phyloP scores from a whole-genome alignment of 176 grass and related monocot genomes.

The Bolboschoenus planiculmis region DNA sequence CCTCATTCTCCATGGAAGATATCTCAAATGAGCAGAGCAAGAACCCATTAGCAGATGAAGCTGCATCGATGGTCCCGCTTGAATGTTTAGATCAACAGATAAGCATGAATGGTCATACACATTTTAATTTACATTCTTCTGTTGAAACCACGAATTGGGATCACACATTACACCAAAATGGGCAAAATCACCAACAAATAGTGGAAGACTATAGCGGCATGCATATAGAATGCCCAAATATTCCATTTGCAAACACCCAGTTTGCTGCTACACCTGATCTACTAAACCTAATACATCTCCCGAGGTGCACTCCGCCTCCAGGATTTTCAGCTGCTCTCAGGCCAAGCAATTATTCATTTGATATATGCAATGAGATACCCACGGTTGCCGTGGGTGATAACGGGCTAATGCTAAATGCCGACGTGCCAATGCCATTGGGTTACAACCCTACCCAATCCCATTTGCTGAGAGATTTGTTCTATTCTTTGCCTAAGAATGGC shows the following conservation, averaged over 20 bases:
- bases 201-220: slow-evolving; percentile 26
- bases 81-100: slow-evolving; percentile 45
- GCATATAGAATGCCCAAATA: slow-evolving; percentile 39
- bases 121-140: slow-evolving; percentile 18
- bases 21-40: slow-evolving; percentile 32
- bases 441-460: slow-evolving; percentile 48
- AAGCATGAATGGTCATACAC: slow-evolving; percentile 40
- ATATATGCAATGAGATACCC: slow-evolving; percentile 40
- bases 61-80: slow-evolving; percentile 29
- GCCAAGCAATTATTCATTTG: slow-evolving; percentile 34
- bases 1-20: slow-evolving; percentile 44
- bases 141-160: slow-evolving; percentile 46
- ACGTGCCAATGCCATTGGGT: slow-evolving; percentile 32
- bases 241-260: slow-evolving; percentile 24
- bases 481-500: slow-evolving; percentile 59
- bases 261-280: slow-evolving; percentile 44
- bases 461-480: slow-evolving; percentile 58
- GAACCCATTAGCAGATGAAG: slow-evolving; percentile 31
- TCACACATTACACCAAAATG: slow-evolving; percentile 30
- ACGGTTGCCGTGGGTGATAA: slow-evolving; percentile 33
- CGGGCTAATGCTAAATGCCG: slow-evolving; percentile 28
- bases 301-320: slow-evolving; percentile 35
- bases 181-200: slow-evolving; percentile 34
- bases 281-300: slow-evolving; percentile 51
- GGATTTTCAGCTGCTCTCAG: slow-evolving; percentile 26